phyloP scores from a whole-genome alignment of 257 asterid species.

The Nicotiana tabacum region DNA sequence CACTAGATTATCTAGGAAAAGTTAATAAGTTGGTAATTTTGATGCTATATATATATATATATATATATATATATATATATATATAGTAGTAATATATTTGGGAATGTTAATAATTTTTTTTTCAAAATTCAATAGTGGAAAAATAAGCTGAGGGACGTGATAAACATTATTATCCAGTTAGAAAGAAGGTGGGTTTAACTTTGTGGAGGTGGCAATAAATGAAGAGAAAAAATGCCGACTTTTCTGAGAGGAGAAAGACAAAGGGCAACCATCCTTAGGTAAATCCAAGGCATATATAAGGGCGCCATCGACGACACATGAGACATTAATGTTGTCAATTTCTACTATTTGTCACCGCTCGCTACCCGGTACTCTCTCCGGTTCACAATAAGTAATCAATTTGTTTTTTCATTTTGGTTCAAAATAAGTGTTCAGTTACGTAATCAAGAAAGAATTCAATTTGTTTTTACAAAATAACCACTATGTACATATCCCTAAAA shows the following conservation, averaged over 20 bases:
- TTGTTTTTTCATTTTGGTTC: no score
- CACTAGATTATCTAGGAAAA: neutral
- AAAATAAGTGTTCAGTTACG: no score
- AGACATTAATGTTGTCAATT: constrained; percentile 24
- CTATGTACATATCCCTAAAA: no score
- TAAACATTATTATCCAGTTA: neutral
- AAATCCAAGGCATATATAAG: constrained; percentile 49
- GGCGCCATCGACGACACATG: constrained; percentile 42
- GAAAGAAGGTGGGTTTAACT: neutral
- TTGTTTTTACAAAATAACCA: no score
- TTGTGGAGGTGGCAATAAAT: neutral
- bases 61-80: no score
- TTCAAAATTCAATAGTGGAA: neutral
- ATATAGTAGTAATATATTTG: no score
- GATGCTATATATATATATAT: neutral
- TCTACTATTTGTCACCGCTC: constrained; percentile 8
- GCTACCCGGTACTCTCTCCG: no score
- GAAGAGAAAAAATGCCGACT: neutral
- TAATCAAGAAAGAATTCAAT: no score
- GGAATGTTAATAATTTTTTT: neutral
- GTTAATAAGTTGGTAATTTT: neutral
- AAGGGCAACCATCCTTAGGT: constrained; percentile 32
- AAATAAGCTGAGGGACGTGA: neutral
- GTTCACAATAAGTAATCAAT: no score
- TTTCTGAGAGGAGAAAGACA: constrained; percentile 14